Base-by-base conservation (phyloP, 768 basidiomycete genomes). In the Dioszegia aurantiaca region DNA sequence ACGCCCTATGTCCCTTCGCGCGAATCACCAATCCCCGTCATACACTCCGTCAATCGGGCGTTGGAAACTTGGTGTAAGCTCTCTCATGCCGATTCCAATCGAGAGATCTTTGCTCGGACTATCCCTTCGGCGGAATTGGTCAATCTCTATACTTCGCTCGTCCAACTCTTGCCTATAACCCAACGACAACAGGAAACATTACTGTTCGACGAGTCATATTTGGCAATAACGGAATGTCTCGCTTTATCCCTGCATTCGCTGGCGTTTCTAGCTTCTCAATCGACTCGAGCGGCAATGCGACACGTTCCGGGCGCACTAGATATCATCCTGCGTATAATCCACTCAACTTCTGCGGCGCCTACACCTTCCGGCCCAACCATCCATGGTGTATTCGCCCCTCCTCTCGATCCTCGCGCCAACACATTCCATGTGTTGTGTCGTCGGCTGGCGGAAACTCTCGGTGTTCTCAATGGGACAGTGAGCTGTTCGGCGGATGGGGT, bases 241-340 rank as follows among this genome's bases (percentile, higher is more conserved):
- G 80, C 87, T 44, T 84, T 92, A 81, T 83, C 83, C n/a, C 82
- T 95, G 40, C 97, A 95, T 78, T 86, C 86, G 36, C 79, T 97
- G 62, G 84, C 86, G 23, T 97, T 91, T 80, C 79, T 93, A 55
- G 84, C 90, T 2, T 83, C 90, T 1, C 85, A 86, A 3, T 80
- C 82, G 26, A 70, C 93, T 61, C 91, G 93, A 78, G 79, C 81
- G 54, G 82, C 78, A 61, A 81, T 91, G 64, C 87, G 88, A 65
- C 74, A 83, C 49, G 78, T 78, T 39, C 80, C 92, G 27, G 86
- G 86, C 30, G 86, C 88, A 74, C 81, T 84, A 51, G 80, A 80
- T 42, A 80, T 90, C 31, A 82, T 93, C 80, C 78, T 66, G 19
- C 65, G 72, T n/a, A 43, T 78, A 41, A 66, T 77, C 57, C 54